Conservation (phyloP, 2,329 filamentous ascomycete species). For the Aplosporella prunicola region DNA sequence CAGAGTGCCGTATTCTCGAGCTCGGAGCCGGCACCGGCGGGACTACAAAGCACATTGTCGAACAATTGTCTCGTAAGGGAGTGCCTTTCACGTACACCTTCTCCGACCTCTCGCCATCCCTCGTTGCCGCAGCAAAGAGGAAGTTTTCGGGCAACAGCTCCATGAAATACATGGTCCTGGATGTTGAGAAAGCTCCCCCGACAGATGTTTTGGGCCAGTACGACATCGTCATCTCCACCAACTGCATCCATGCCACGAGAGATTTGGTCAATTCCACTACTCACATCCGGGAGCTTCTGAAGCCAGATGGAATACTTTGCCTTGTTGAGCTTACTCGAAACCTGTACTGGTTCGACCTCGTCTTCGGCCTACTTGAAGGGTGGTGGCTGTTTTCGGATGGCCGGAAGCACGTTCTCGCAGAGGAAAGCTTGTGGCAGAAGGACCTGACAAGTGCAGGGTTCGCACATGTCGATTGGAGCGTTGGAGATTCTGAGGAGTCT, state of each 20-base stretch:
- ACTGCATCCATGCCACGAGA: constrained; percentile 26
- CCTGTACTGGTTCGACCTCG: constrained; percentile 25
- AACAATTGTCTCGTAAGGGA: constrained; percentile 17
- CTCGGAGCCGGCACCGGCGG: constrained; percentile 13
- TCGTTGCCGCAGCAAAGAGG: constrained; percentile 25
- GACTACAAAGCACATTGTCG: constrained; percentile 19
- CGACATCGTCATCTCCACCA: constrained; percentile 23
- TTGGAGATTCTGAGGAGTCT: constrained; percentile 14
- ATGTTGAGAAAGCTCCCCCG: constrained; percentile 24
- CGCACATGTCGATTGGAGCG: constrained; percentile 17
- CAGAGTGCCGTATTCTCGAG: constrained; percentile 8
- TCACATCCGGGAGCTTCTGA: constrained; percentile 19
- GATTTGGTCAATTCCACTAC: constrained; percentile 13
- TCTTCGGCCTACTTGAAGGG: constrained; percentile 31
- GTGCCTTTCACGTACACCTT: constrained; percentile 31
- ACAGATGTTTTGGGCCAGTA: constrained; percentile 13
- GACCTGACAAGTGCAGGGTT: constrained; percentile 16
- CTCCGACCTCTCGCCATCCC: constrained; percentile 28
- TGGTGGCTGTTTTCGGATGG: constrained; percentile 33
- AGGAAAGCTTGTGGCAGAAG: constrained; percentile 16
- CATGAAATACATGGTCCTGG: constrained; percentile 24
- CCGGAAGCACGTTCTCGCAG: constrained; percentile 17
- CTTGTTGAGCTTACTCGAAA: constrained; percentile 24
- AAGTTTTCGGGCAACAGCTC: constrained; percentile 20
- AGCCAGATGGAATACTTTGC: constrained; percentile 20